Base-by-base conservation (phyloP, 2,329 filamentous ascomycete species). In the Clarireedia paspali region DNA sequence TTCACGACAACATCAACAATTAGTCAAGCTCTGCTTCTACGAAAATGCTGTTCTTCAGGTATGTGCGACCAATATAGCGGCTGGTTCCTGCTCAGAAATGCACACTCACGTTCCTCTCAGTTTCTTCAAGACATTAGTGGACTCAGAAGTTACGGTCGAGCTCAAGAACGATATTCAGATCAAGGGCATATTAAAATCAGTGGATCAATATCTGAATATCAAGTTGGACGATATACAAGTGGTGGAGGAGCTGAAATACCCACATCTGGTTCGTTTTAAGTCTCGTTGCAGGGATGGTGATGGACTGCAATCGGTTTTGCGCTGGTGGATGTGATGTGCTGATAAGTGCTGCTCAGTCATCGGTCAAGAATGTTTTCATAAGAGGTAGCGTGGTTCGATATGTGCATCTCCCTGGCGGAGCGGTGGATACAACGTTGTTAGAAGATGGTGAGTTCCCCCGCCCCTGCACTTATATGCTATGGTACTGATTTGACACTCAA, bases 131-230 rank as follows among this genome's bases (percentile, higher is more conserved):
- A 97, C 92, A 53, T 88, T 97, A 68, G 95, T 96, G 71, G 94
- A 96, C 77, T 88, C 94, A 65, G 86, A 95, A 77, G 91, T 99
- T 69, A 97, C 91, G 47, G 91, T 99, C 70, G 94, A 99, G 78
- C 88, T 99, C 72, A 99, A 99, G 77, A 99, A 99, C 73, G 94
- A 99, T 75, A 95, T 99, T 66, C 91, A 91, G 70, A 95, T 99
- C 72, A 89, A 89, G 67, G 94, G 94, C 63, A 95, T 87, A 38
- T 80, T 99, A 64, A 99, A 97, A 79, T 95, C 89, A 69, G 92
- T 99, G 64, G 94, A 99, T 72, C 94, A 97, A 77, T 99, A 95
- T 75, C 83, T 99, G 69, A 99, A 99, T 76, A 96, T 99, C 76
- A 97, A 97, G 78, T 83, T 99, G 50, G 94, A 99, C 69, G 90